A percentile compares a stretch with the other conserved stretches of the same genome.
Evolutionary conservation across 441 rosid species (phyloP).

Genomic region (Lepidium campestre): DNA sequence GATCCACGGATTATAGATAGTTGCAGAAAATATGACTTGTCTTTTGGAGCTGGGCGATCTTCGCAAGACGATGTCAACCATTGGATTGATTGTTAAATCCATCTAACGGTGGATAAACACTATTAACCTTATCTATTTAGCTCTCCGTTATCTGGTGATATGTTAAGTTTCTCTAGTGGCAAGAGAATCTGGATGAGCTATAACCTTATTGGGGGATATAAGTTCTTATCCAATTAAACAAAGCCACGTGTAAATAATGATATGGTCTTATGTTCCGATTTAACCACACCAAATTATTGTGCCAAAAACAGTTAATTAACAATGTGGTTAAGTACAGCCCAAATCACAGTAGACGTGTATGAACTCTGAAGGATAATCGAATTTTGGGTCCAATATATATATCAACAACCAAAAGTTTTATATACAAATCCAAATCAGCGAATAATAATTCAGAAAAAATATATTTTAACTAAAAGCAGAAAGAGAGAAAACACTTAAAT

Average conservation of each 20-base stretch:
- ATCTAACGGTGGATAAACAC: conserved; percentile 40
- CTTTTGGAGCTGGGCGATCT: conserved; percentile 26
- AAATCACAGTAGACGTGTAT: too few relatives aligned
- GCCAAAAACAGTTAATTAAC: background rate
- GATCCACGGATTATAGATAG: background rate
- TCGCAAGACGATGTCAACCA: conserved; percentile 13
- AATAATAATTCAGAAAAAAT: background rate
- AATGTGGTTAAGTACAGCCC: background rate
- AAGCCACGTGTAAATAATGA: background rate
- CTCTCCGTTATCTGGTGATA: conserved; percentile 46
- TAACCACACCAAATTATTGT: too few relatives aligned
- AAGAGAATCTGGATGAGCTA: conserved; percentile 4
- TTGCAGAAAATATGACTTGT: background rate
- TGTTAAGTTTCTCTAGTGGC: background rate
- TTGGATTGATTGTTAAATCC: conserved; percentile 54
- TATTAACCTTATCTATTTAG: conserved; percentile 40
- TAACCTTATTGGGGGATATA: background rate
- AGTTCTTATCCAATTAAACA: background rate
- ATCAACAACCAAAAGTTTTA: background rate
- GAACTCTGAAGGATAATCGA: background rate
- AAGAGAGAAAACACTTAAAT: background rate
- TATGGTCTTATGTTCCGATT: background rate
- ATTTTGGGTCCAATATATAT: background rate
- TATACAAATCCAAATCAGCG: conserved; percentile 11
- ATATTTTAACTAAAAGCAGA: background rate